Conservation (phyloP, 805 yeast species). For the Ogataea siamensis region DNA sequence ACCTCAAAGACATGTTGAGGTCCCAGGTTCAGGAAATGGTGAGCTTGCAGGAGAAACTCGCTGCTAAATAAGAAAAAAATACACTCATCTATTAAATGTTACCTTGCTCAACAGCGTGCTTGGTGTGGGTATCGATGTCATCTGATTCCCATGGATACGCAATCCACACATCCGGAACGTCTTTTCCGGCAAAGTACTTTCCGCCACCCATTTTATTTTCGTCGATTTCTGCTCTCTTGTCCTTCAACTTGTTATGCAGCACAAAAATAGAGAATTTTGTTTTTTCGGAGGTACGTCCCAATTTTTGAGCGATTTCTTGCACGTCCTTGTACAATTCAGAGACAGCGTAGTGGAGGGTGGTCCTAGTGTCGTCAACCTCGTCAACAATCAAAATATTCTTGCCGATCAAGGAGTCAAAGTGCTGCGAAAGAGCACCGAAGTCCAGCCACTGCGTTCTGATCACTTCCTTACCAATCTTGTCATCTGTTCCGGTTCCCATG, state of each 20-base stretch:
- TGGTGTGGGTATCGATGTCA: constrained; percentile 77
- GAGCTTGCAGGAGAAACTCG: constrained; percentile 46
- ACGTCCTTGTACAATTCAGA: constrained; percentile 71
- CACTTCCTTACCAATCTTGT: constrained; percentile 70
- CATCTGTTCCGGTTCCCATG: constrained; percentile 45
- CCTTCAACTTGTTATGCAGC: constrained; percentile 79
- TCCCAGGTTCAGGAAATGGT: constrained; percentile 87
- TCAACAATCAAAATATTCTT: constrained; percentile 80
- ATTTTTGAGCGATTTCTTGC: constrained; percentile 52
- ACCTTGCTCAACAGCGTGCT: constrained; percentile 63
- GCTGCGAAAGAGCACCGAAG: constrained; percentile 66
- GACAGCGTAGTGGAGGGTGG: constrained; percentile 82
- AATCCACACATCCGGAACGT: constrained; percentile 78
- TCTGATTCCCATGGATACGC: constrained; percentile 90
- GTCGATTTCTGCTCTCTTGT: constrained; percentile 74
- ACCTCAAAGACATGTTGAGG: constrained; percentile 79
- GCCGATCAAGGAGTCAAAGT: constrained; percentile 75
- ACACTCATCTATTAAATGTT: constrained; percentile 36
- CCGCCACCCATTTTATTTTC: constrained; percentile 58
- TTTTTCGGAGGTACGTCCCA: constrained; percentile 56
- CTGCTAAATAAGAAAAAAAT: constrained; percentile 4
- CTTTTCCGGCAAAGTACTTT: constrained; percentile 69
- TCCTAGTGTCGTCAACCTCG: constrained; percentile 91
- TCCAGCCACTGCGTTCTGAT: constrained; percentile 90
- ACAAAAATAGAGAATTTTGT: constrained; percentile 78